Evolutionary conservation across 371 early-diverging fungal species (phyloP).

Genomic region (Saksenaea vasiformis): DNA sequence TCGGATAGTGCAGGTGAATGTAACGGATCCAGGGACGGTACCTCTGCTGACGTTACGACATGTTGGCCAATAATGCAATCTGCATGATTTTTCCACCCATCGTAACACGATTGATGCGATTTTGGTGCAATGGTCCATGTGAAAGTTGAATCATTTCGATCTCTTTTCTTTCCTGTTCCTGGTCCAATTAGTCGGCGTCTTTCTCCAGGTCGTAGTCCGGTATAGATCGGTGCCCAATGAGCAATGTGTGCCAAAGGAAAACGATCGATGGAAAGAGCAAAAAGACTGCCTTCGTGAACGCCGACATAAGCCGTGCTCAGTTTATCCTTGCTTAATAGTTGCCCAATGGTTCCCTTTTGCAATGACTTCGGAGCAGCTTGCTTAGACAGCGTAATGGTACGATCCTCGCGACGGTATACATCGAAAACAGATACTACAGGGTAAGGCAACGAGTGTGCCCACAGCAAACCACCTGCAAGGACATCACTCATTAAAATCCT

Average conservation of each 20-base stretch:
- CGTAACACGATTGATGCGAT: conserved; percentile 25
- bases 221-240: conserved; percentile 42
- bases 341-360: conserved; percentile 30
- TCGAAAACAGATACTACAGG: conserved; percentile 47
- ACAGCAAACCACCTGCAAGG: conserved; percentile 24
- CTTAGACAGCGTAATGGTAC: conserved; percentile 30
- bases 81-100: conserved; percentile 35
- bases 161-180: conserved; percentile 28
- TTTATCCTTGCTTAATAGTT: conserved; percentile 14
- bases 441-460: conserved; percentile 32
- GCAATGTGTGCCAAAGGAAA: conserved; percentile 60
- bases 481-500: too few relatives aligned
- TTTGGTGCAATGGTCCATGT: conserved; percentile 5
- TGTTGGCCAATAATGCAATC: conserved; percentile 39
- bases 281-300: conserved; percentile 55
- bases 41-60: conserved; percentile 12
- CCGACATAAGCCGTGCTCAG: conserved; percentile 55
- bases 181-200: conserved; percentile 34
- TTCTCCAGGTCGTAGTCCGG: conserved; percentile 35
- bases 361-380: conserved; percentile 35
- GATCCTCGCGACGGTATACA: conserved; percentile 39
- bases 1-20: not conserved
- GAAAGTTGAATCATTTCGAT: conserved; percentile 12
- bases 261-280: conserved; percentile 56
- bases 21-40: not conserved